Evolutionary conservation across 495 filamentous ascomycete species (phyloP).

Genomic region (Ramalina intermedia): DNA sequence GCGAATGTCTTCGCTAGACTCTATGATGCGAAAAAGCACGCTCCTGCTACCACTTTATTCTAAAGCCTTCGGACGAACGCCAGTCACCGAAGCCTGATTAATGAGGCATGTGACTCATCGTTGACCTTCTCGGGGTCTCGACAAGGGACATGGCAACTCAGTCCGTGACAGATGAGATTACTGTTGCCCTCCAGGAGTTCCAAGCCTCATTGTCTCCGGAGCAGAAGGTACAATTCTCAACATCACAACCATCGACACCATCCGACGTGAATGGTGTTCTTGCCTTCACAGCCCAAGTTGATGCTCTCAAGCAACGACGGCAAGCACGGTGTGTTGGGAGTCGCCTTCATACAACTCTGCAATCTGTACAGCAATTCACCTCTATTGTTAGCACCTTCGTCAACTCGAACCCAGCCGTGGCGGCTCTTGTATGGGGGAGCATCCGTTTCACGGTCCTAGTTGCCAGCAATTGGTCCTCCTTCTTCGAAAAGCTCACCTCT

Average conservation of each 20-base stretch:
- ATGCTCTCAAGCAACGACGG: constrained; percentile 3
- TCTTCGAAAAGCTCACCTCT: constrained; percentile 23
- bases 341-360: constrained; percentile 8
- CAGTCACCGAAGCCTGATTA: too few species aligned
- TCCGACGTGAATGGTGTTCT: constrained; percentile 9
- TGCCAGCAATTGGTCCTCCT: constrained; percentile 20
- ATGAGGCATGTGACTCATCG: too few species aligned
- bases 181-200: constrained; percentile 3
- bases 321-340: constrained; percentile 8
- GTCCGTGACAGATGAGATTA: background rate
- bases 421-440: constrained; percentile 15
- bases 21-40: too few species aligned
- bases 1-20: too few species aligned
- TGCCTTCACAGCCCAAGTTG: constrained; percentile 12
- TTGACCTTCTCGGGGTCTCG: too few species aligned
- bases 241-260: background rate
- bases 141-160: background rate
- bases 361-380: constrained; percentile 13
- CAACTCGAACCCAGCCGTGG: constrained; percentile 5
- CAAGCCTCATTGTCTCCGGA: constrained; percentile 3
- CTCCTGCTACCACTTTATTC: too few species aligned
- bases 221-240: constrained; percentile 1
- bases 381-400: constrained; percentile 10
- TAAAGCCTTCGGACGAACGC: too few species aligned
- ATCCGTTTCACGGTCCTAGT: constrained; percentile 15